These are phyloP conservation scores for Psilocybe cubensis DNA, from an alignment of 768 basidiomycete genomes.

Conservation along the genomic window DNA sequence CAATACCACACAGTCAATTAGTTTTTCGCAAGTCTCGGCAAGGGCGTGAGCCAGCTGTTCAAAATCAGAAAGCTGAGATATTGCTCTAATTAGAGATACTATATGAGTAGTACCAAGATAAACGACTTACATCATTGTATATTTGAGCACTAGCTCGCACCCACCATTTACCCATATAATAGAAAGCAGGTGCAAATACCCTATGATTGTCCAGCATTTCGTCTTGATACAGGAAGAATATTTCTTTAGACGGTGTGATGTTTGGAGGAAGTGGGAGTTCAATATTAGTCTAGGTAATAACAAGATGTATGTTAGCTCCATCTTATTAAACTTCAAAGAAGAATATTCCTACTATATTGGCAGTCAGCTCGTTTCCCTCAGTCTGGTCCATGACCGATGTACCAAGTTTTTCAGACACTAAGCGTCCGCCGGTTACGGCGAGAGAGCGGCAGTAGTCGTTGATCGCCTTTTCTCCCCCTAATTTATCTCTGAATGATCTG, in stretches of 20 bases:
- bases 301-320: not conserved
- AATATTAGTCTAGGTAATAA: slow-evolving; percentile 33
- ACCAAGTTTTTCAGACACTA: slow-evolving; percentile 60
- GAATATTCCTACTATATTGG: slow-evolving; percentile 60
- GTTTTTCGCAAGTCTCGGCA: no score
- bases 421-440: slow-evolving; percentile 67
- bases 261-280: slow-evolving; percentile 32
- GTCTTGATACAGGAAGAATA: slow-evolving; percentile 27
- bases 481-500: slow-evolving; percentile 67
- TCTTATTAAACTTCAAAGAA: not conserved
- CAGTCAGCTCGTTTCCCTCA: slow-evolving; percentile 51
- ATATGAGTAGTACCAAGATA: no score
- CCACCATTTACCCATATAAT: slow-evolving; percentile 44
- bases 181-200: slow-evolving; percentile 34
- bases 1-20: no score
- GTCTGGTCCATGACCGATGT: slow-evolving; percentile 63
- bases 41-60: no score
- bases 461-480: slow-evolving; percentile 80
- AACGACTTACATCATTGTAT: slow-evolving; percentile 27
- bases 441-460: slow-evolving; percentile 70
- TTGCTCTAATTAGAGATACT: no score
- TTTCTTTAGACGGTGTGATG: slow-evolving; percentile 17
- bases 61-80: no score
- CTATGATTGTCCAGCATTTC: slow-evolving; percentile 33
- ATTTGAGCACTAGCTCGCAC: slow-evolving; percentile 42